Evolutionary conservation across 139 green algal species (phyloP).

Genomic region (Eudorina sp.): DNA sequence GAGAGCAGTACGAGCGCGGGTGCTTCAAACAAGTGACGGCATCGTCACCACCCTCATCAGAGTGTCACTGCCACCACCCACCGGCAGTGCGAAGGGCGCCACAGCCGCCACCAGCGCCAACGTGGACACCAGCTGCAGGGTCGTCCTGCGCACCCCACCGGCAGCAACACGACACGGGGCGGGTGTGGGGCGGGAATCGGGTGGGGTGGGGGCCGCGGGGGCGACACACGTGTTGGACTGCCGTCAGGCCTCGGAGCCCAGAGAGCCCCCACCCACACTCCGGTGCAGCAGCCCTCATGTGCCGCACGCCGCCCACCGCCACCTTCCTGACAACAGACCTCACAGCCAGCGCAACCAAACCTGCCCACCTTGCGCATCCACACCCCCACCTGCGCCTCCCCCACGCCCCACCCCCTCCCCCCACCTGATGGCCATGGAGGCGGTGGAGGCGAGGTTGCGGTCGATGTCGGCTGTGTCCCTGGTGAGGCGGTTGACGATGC

Average conservation of each 20-base stretch:
- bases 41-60: background rate
- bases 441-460: slow-evolving; percentile 63
- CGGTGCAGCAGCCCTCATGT: background rate
- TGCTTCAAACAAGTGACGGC: too few species aligned
- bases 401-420: background rate
- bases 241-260: background rate
- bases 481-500: slow-evolving; percentile 90
- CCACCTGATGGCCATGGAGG: slow-evolving; percentile 53
- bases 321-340: background rate
- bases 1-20: too few species aligned
- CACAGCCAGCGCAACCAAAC: background rate
- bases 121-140: slow-evolving; percentile 76
- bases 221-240: background rate
- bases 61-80: background rate
- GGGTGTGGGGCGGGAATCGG: too few species aligned
- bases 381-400: background rate
- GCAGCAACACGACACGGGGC: too few species aligned
- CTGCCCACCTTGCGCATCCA: background rate
- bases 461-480: slow-evolving; percentile 74
- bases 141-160: slow-evolving; percentile 27
- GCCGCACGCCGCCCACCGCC: background rate
- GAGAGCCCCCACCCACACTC: background rate
- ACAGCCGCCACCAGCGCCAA: slow-evolving; percentile 72
- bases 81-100: slow-evolving; percentile 76
- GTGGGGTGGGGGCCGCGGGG: too few species aligned